These are phyloP conservation scores for Plasmodium vivax DNA, from an alignment of 169 alveolate species.

Conservation along the genomic window DNA sequence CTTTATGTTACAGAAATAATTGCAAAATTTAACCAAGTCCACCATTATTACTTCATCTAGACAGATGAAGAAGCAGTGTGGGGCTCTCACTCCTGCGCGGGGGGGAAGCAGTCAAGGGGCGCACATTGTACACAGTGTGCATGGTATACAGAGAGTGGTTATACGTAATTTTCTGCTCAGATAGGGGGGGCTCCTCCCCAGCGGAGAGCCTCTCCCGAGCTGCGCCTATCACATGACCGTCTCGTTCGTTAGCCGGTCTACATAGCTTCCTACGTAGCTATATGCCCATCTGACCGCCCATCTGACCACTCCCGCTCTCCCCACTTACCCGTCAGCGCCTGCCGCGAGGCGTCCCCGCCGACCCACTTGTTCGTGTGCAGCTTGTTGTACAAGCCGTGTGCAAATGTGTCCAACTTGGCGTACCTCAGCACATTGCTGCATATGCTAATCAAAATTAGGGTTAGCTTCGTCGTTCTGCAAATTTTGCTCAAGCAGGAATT, in stretches of 20 bases:
- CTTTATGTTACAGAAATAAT: conserved; percentile 47
- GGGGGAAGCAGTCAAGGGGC: not conserved
- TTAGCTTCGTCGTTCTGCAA: conserved; percentile 54
- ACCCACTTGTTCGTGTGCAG: conserved; percentile 14
- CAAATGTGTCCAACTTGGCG: conserved; percentile 23
- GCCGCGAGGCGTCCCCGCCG: not conserved
- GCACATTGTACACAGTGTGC: not conserved
- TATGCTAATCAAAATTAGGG: conserved; percentile 66
- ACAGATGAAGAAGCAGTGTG: conserved; percentile 68
- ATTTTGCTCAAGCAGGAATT: conserved; percentile 44
- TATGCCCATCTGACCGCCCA: not conserved
- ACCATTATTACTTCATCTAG: conserved; percentile 59
- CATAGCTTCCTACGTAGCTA: not conserved
- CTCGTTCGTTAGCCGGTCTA: not conserved
- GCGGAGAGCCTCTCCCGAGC: not conserved
- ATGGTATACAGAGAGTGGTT: not conserved
- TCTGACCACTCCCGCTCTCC: not conserved
- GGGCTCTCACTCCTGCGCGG: conserved; percentile 54
- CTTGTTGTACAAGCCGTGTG: conserved; percentile 40
- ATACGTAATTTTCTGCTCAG: not conserved
- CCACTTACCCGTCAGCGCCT: conserved; percentile 24
- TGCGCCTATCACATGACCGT: not conserved
- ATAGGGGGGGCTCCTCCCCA: not conserved
- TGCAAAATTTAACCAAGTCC: conserved; percentile 55
- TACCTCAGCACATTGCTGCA: conserved; percentile 42